Evolutionary conservation across 441 rosid species (phyloP).

Genomic region (Erodium chrysanthum): DNA sequence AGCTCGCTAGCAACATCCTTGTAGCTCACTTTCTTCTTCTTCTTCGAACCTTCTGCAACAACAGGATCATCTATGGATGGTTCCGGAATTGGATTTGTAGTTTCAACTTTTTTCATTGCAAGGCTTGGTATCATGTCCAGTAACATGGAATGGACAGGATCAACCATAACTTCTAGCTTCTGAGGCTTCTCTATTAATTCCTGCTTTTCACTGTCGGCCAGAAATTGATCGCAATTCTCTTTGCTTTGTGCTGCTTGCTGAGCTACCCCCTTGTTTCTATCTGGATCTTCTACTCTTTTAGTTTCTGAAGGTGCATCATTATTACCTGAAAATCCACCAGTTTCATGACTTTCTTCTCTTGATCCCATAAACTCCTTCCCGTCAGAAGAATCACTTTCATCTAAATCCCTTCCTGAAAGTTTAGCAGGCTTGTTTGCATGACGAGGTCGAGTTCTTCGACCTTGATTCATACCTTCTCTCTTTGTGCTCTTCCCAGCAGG

Average conservation of each 20-base stretch:
- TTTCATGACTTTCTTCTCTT: conserved; percentile 18
- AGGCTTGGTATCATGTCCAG: conserved; percentile 77
- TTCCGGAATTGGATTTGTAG: conserved; percentile 13
- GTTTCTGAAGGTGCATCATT: conserved; percentile 19
- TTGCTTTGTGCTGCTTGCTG: conserved; percentile 21
- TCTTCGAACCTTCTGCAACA: conserved; percentile 27
- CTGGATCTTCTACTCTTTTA: conserved; percentile 21
- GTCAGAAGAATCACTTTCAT: conserved; percentile 34
- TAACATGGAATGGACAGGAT: conserved; percentile 78
- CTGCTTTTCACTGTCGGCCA: conserved; percentile 1
- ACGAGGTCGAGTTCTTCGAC: conserved; percentile 36
- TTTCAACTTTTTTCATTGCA: conserved; percentile 34
- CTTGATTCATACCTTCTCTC: conserved; percentile 26
- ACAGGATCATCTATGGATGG: conserved; percentile 20
- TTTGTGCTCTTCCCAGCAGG: conserved; percentile 33
- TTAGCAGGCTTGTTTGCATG: conserved; percentile 45
- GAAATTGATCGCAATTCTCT: not conserved
- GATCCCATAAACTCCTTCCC: conserved; percentile 22
- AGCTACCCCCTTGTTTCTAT: conserved; percentile 17
- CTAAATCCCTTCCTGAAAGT: conserved; percentile 40
- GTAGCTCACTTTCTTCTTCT: conserved; percentile 81
- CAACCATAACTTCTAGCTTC: conserved; percentile 37
- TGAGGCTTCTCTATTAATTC: conserved; percentile 19
- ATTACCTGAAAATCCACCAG: conserved; percentile 8
- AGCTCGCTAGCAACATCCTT: conserved; percentile 53